Evolutionary conservation across 108 stramenopile species (phyloP).

Genomic region (Cyclotella choctawhatcheeana): DNA sequence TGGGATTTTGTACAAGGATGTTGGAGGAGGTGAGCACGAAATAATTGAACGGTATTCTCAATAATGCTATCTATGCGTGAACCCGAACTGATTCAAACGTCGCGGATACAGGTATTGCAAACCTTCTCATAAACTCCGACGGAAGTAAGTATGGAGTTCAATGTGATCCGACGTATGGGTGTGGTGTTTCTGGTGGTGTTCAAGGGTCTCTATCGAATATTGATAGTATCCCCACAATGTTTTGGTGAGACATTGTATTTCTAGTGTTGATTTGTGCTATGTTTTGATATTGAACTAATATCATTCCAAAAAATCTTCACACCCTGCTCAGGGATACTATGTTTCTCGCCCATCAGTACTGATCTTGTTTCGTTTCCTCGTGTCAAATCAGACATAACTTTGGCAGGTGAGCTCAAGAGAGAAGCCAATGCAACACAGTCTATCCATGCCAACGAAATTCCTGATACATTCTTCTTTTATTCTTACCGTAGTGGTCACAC

Average conservation of each 20-base stretch:
- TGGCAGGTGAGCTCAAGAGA: not conserved
- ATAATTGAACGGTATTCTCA: not conserved
- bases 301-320: not conserved
- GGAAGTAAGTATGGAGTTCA: not conserved
- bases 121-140: not conserved
- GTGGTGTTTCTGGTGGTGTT: not conserved
- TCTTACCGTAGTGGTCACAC: not conserved
- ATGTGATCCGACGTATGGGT: not conserved
- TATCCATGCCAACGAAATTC: not conserved
- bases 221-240: not conserved
- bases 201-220: constrained; percentile 1
- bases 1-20: not conserved
- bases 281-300: not conserved
- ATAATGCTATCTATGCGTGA: not conserved
- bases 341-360: constrained; percentile 7
- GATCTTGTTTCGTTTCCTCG: not conserved
- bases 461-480: not conserved
- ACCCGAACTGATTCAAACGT: not conserved
- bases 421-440: not conserved
- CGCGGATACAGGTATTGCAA: not conserved
- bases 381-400: not conserved
- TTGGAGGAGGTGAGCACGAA: constrained; percentile 12
- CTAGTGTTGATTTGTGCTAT: not conserved
- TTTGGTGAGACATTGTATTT: not conserved
- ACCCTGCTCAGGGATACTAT: not conserved